Evolutionary conservation across 306 rosid species (phyloP).

Genomic region (Acacia acuminata): DNA sequence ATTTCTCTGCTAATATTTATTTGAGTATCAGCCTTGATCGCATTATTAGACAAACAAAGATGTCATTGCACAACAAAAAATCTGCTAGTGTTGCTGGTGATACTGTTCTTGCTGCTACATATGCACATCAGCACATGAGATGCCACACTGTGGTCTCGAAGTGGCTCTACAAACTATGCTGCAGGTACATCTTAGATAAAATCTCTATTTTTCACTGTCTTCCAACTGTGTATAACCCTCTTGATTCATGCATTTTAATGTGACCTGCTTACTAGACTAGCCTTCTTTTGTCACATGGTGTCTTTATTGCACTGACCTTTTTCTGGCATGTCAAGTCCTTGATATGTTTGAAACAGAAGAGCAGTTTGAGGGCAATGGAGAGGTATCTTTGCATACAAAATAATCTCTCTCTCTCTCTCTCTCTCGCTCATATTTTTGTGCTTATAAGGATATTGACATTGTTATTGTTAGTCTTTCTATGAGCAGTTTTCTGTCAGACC

Average conservation of each 20-base stretch:
- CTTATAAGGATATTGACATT: not conserved
- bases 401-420: too few species aligned
- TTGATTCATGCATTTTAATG: not conserved
- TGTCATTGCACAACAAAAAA: slow-evolving; percentile 59
- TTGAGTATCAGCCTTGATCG: slow-evolving; percentile 7
- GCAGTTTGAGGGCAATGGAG: slow-evolving; percentile 85
- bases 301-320: slow-evolving; percentile 30
- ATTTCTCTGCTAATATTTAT: not conserved
- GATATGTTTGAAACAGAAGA: slow-evolving; percentile 65
- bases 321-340: too few species aligned
- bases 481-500: slow-evolving; percentile 93
- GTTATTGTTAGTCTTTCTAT: slow-evolving; percentile 58
- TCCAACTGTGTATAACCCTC: not conserved
- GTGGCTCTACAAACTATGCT: slow-evolving; percentile 83
- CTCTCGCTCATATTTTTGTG: too few species aligned
- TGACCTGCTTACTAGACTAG: slow-evolving; percentile 82
- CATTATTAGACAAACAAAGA: slow-evolving; percentile 68
- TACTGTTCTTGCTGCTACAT: slow-evolving; percentile 73
- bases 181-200: slow-evolving; percentile 55
- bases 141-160: slow-evolving; percentile 76
- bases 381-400: slow-evolving; percentile 42
- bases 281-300: slow-evolving; percentile 80
- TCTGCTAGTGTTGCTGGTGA: slow-evolving; percentile 89
- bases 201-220: not conserved
- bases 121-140: slow-evolving; percentile 74